phyloP scores from a whole-genome alignment of 257 asterid species.

The Ajuga chamaepitys region DNA sequence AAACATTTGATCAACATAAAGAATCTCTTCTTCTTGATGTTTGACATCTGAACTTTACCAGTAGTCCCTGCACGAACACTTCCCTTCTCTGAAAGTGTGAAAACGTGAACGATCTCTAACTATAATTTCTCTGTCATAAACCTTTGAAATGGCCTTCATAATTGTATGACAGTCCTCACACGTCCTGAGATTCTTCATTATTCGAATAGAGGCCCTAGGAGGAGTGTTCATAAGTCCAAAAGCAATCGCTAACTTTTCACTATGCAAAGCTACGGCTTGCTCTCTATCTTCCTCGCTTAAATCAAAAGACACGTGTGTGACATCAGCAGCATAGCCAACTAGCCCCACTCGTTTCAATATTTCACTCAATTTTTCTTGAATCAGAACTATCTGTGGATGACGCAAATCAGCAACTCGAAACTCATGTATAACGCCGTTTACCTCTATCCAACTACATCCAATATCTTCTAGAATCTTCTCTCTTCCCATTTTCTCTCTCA shows the following conservation, averaged over 20 bases:
- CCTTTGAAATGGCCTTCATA: slow-evolving; percentile 49
- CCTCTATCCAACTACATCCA: slow-evolving; percentile 73
- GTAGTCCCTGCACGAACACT: slow-evolving; percentile 56
- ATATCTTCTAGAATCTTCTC: slow-evolving; percentile 35
- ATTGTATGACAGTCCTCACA: slow-evolving; percentile 56
- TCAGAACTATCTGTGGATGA: slow-evolving; percentile 43
- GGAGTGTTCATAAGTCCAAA: slow-evolving; percentile 42
- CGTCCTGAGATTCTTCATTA: slow-evolving; percentile 53
- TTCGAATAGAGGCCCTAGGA: slow-evolving; percentile 27
- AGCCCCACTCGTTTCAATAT: slow-evolving; percentile 30
- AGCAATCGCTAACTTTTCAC: slow-evolving; percentile 60
- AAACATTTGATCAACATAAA: background rate
- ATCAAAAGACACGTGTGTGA: slow-evolving; percentile 48
- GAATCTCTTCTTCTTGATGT: background rate
- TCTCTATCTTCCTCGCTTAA: slow-evolving; percentile 54
- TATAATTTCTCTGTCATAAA: slow-evolving; percentile 46
- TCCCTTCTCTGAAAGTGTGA: slow-evolving; percentile 42
- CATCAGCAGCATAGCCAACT: slow-evolving; percentile 44
- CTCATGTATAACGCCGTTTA: slow-evolving; percentile 47
- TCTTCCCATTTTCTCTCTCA: slow-evolving; percentile 37
- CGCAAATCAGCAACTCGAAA: slow-evolving; percentile 59
- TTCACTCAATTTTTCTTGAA: slow-evolving; percentile 37
- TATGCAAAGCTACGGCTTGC: slow-evolving; percentile 62
- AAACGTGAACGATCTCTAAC: slow-evolving; percentile 57
- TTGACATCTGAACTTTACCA: slow-evolving; percentile 26